Evolutionary conservation across 148 eudicot species (phyloP).

Genomic region (Fallopia convolvulus): DNA sequence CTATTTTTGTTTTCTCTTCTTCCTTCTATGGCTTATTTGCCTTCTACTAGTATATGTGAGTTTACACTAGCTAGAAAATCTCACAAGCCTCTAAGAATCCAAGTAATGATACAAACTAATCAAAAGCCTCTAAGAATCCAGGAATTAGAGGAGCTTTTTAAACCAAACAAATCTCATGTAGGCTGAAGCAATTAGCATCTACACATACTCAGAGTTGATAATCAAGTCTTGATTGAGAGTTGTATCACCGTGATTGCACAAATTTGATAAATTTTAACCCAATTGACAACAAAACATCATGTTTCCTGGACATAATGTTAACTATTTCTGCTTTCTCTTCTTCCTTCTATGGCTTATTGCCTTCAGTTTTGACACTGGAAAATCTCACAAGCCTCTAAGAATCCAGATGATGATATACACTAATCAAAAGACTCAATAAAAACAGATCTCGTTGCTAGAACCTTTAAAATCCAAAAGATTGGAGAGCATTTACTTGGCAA

Average conservation of each 20-base stretch:
- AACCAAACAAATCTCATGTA: background rate
- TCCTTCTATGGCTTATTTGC: background rate
- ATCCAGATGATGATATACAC: background rate
- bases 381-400: background rate
- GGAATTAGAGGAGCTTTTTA: background rate
- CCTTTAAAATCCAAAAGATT: background rate
- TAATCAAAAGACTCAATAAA: background rate
- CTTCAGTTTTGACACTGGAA: background rate
- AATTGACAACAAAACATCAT: too few relatives aligned
- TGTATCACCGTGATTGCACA: background rate
- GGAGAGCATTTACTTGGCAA: conserved; percentile 50
- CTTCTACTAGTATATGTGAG: background rate
- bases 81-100: background rate
- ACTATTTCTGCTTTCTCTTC: background rate
- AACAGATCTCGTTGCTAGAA: background rate
- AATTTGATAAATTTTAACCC: background rate
- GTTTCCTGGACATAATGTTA: too few relatives aligned
- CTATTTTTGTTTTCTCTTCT: background rate
- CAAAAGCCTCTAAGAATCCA: background rate
- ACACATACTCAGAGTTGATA: background rate
- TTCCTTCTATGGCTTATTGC: background rate
- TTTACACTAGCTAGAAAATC: background rate
- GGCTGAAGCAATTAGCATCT: background rate
- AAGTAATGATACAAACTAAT: background rate
- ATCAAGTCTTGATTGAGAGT: background rate